Conservation (phyloP, 495 filamentous ascomycete species). For the Lasiosphaeria ovina region DNA sequence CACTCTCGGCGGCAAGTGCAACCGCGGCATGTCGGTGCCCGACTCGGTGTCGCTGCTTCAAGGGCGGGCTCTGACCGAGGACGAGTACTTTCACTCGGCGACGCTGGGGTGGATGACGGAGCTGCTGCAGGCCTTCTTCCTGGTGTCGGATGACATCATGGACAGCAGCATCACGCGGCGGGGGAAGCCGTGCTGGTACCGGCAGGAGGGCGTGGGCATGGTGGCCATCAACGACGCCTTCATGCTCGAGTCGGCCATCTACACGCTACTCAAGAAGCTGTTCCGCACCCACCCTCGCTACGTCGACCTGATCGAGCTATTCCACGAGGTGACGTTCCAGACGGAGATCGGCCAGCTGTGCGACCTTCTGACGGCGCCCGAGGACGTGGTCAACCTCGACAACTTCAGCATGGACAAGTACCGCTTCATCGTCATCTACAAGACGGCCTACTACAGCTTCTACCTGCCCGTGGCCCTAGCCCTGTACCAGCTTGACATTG, state of each 20-base stretch:
- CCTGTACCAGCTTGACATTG: constrained; percentile 74
- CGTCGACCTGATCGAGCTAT: constrained; percentile 86
- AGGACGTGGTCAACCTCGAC: constrained; percentile 84
- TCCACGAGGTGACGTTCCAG: constrained; percentile 89
- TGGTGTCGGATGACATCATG: constrained; percentile 99
- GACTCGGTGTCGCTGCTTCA: constrained; percentile 83
- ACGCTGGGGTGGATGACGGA: constrained; percentile 96
- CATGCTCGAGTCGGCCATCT: constrained; percentile 90
- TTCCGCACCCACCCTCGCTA: constrained; percentile 85
- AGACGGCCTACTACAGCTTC: constrained; percentile 98
- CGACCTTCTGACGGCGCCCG: constrained; percentile 92
- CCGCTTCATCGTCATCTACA: constrained; percentile 97
- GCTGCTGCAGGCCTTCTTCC: constrained; percentile 96
- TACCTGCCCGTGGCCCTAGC: constrained; percentile 96
- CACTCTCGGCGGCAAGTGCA: constrained; percentile 91
- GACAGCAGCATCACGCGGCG: constrained; percentile 90
- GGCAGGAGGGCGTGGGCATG: constrained; percentile 79
- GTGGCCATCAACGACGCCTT: constrained; percentile 98
- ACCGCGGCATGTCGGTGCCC: constrained; percentile 95
- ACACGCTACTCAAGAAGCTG: constrained; percentile 85
- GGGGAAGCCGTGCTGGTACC: constrained; percentile 94
- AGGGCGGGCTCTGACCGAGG: constrained; percentile 62
- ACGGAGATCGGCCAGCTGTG: constrained; percentile 93
- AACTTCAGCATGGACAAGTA: constrained; percentile 96
- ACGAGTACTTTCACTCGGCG: constrained; percentile 81